Percentiles rank a stretch among this genome's conserved stretches.
phyloP scores from a whole-genome alignment of 352 stramenopile genomes.

The Hyaloperonospora brassicae region DNA sequence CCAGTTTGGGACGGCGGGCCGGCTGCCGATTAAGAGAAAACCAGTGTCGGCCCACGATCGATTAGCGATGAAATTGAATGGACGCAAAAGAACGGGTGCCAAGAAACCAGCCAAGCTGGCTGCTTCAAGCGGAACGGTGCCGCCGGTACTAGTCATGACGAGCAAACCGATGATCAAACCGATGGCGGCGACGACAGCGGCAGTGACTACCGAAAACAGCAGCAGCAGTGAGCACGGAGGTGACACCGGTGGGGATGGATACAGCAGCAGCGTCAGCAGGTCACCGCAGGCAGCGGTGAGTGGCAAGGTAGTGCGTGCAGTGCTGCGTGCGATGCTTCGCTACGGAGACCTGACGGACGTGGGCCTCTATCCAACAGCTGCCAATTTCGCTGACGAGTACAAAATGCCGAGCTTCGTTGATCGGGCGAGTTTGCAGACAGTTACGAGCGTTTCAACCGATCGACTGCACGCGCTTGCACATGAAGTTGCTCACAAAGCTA shows the following conservation, averaged over 20 bases:
- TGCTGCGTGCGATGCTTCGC: slow-evolving; percentile 62
- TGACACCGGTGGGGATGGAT: slow-evolving; percentile 26
- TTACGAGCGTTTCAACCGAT: slow-evolving; percentile 53
- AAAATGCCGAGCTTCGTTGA: slow-evolving; percentile 70
- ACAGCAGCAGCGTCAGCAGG: slow-evolving; percentile 30
- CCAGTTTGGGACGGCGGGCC: slow-evolving; percentile 35
- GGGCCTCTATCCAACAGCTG: slow-evolving; percentile 38
- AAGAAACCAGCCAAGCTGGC: slow-evolving; percentile 35
- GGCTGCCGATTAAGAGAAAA: slow-evolving; percentile 48
- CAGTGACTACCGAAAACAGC: slow-evolving; percentile 15
- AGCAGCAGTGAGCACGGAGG: slow-evolving; percentile 37
- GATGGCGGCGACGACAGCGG: slow-evolving; percentile 17
- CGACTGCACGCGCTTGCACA: slow-evolving; percentile 44
- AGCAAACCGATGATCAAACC: slow-evolving; percentile 27
- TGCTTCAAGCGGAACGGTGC: slow-evolving; percentile 28
- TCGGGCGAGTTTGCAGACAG: slow-evolving; percentile 43
- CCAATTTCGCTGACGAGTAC: slow-evolving; percentile 69
- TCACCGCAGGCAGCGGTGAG: slow-evolving; percentile 25
- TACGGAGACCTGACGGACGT: slow-evolving; percentile 78
- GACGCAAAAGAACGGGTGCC: slow-evolving; percentile 33
- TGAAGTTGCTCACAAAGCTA: slow-evolving; percentile 54
- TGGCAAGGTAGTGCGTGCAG: slow-evolving; percentile 56
- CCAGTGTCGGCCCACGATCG: slow-evolving; percentile 60
- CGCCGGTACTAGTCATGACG: slow-evolving; percentile 45
- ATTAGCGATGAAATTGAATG: slow-evolving; percentile 69